These are phyloP conservation scores for Tympanopsis confertula DNA, from an alignment of 2,329 filamentous ascomycete genomes.

Conservation along the genomic window DNA sequence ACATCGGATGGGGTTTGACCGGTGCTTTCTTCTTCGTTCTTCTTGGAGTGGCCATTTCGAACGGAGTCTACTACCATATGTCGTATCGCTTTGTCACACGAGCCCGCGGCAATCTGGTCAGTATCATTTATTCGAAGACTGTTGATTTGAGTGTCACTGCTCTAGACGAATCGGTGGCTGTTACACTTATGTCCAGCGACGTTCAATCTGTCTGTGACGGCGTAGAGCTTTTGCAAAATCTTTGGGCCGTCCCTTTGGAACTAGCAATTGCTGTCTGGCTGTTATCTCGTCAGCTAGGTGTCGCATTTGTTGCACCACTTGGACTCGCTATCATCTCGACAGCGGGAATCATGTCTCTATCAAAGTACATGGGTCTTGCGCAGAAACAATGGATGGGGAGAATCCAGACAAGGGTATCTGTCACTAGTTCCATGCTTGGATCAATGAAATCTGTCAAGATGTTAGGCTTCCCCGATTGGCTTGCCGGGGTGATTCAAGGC, in stretches of 20 bases:
- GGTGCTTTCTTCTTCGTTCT: too few relatives aligned
- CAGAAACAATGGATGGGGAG: conserved; percentile 22
- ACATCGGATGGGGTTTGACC: too few relatives aligned
- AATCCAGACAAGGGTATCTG: conserved; percentile 25
- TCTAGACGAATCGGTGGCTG: conserved; percentile 10
- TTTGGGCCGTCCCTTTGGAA: conserved; percentile 10
- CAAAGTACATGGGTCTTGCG: too few relatives aligned
- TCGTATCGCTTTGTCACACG: too few relatives aligned
- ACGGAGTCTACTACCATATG: too few relatives aligned
- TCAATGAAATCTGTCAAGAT: conserved; percentile 32
- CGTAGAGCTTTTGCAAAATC: conserved; percentile 8
- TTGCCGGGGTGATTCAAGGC: conserved; percentile 17
- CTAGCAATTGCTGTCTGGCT: conserved; percentile 13
- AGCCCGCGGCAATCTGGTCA: not conserved
- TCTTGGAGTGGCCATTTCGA: too few relatives aligned
- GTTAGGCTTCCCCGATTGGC: conserved; percentile 23
- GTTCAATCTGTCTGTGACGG: conserved; percentile 3
- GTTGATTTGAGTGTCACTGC: not conserved
- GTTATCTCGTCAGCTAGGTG: conserved; percentile 12
- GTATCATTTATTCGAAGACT: not conserved
- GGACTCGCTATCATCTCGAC: conserved; percentile 7
- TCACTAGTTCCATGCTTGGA: conserved; percentile 23
- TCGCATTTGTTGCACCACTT: conserved; percentile 7
- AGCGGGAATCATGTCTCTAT: too few relatives aligned
- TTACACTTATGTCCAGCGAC: conserved; percentile 3